These are phyloP conservation scores for Monosporascus sp. DNA, from an alignment of 2,329 filamentous ascomycete species.

Conservation along the genomic window DNA sequence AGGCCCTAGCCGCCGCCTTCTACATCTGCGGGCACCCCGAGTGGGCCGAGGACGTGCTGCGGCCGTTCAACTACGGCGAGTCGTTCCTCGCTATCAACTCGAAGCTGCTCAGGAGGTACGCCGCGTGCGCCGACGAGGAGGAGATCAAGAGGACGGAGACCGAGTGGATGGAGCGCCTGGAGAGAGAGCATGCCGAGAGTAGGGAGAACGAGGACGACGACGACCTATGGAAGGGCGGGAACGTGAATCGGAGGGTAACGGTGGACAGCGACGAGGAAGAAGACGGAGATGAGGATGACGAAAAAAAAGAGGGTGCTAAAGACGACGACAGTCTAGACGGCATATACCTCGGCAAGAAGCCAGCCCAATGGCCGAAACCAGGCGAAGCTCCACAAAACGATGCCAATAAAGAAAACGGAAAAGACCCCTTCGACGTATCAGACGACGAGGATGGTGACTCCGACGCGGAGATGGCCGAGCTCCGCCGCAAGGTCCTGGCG, in stretches of 20 bases:
- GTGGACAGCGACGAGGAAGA: slow-evolving; percentile 46
- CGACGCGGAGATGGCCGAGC: slow-evolving; percentile 76
- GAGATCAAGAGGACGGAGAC: slow-evolving; percentile 79
- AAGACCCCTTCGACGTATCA: slow-evolving; percentile 70
- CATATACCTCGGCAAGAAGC: slow-evolving; percentile 56
- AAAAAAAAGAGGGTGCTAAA: slow-evolving; percentile 40
- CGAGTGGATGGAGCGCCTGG: slow-evolving; percentile 83
- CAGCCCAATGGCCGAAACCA: slow-evolving; percentile 27
- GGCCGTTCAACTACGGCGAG: slow-evolving; percentile 81
- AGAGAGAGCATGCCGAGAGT: slow-evolving; percentile 81
- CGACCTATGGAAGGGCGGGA: slow-evolving; percentile 88
- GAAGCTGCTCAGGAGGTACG: slow-evolving; percentile 76
- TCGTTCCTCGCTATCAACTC: slow-evolving; percentile 90
- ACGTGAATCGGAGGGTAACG: slow-evolving; percentile 64
- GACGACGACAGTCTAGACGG: slow-evolving; percentile 46
- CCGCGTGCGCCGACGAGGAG: slow-evolving; percentile 74
- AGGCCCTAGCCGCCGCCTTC: slow-evolving; percentile 89
- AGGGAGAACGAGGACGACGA: slow-evolving; percentile 60
- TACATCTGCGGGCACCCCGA: slow-evolving; percentile 87
- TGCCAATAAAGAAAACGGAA: slow-evolving; percentile 41
- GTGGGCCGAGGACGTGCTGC: slow-evolving; percentile 81
- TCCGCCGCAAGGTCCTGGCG: slow-evolving; percentile 81
- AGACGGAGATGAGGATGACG: slow-evolving; percentile 41
- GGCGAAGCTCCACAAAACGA: slow-evolving; percentile 27
- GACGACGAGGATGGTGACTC: slow-evolving; percentile 78